Evolutionary conservation across 2,329 filamentous ascomycete species (phyloP), one percentile per base, ranked within the genome.

Genomic region (Colletotrichum kahawae): DNA sequence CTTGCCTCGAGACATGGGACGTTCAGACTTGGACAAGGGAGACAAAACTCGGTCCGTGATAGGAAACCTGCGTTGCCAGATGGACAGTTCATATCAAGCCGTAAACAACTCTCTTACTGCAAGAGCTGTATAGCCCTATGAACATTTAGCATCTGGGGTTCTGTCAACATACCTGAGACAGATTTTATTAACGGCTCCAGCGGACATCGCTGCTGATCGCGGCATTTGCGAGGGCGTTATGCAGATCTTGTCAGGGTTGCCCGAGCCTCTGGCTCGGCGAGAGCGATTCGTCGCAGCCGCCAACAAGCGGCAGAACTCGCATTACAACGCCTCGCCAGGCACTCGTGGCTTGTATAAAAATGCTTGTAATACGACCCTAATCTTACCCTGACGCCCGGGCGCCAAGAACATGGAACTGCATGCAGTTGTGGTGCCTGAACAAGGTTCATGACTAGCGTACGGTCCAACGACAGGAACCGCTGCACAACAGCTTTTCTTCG

Each of bases 361-460:
- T 59, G 66, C 68, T 59, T 71, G 60, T 29, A 65, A 64, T 72
- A 64, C 63, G 72, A 75, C 72, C 38, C 38, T 72, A 68, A 70
- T 71, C 71, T 74, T 74, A 60, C 56, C 63, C 21, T 54, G 69
- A 59, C 24, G 56, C 66, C 63, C 48, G 64, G 18, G 13, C 64
- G 64, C 63, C 48, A 67, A 75, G 63, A 24, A 29, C 29, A 38
- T 51, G 29, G 16, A 34, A 64, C 57, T 57, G 64, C 57, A 68
- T 57, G 63, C 48, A 57, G 16, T 63, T 38, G 29, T 33, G 67
- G 56, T 63, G 56, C n/a, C 36, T n/a, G 57, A 64, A 36, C 72
- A 75, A 62, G 72, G 72, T 72, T 54, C 69, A 75, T 75, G 72
- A 75, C 72, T 75, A 72, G 69, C 64, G 63, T 8, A 64, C 34